phyloP scores from a whole-genome alignment of 495 filamentous ascomycete genomes.

The Astrocystis sublimbata region DNA sequence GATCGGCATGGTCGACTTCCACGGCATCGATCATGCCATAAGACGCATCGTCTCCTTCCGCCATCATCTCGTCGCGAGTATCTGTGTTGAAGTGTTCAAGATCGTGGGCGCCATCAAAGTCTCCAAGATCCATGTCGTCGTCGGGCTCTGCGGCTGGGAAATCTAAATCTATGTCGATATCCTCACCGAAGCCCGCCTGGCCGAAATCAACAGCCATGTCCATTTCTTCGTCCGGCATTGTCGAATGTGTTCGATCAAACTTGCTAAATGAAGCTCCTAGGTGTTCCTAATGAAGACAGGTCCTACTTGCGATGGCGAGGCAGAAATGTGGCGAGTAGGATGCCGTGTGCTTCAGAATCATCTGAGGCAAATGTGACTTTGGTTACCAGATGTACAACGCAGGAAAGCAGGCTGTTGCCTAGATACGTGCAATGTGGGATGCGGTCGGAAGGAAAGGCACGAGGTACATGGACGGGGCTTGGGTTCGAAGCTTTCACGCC shows the following conservation, averaged over 20 bases:
- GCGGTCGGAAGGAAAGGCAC: not conserved
- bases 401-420: no score
- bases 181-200: conserved; percentile 51
- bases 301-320: not conserved
- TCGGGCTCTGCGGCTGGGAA: conserved; percentile 59
- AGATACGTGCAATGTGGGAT: no score
- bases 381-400: not conserved
- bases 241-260: conserved; percentile 27
- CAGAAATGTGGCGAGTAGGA: not conserved
- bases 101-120: conserved; percentile 31
- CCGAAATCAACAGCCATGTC: conserved; percentile 54
- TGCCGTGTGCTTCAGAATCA: conserved; percentile 1
- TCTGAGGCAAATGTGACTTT: not conserved
- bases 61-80: conserved; percentile 49
- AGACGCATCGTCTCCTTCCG: conserved; percentile 43
- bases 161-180: conserved; percentile 77
- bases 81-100: conserved; percentile 30
- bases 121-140: conserved; percentile 65
- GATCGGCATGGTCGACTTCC: conserved; percentile 34
- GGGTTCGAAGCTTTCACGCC: not conserved
- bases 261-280: not conserved
- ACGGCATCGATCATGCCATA: conserved; percentile 44
- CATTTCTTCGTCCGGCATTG: conserved; percentile 60
- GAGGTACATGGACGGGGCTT: not conserved
- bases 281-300: not conserved